Percentiles rank a stretch among this genome's conserved stretches.
Evolutionary conservation across 1,139 yeast genomes (phyloP).

Genomic region (Blastobotrys petasosporus): DNA sequence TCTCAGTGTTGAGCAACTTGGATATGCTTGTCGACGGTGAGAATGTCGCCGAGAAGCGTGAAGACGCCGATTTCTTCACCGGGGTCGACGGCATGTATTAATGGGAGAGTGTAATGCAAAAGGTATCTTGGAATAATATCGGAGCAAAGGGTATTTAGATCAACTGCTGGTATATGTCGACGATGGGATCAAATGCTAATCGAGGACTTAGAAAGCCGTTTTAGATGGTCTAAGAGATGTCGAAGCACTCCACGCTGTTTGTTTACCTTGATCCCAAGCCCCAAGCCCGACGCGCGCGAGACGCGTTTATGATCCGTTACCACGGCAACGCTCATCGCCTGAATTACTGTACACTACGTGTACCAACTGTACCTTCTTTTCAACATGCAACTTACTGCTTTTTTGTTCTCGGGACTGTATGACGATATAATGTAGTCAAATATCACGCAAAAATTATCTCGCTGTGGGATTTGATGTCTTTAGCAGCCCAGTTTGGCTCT

Average conservation of each 20-base stretch:
- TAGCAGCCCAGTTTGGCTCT: too few species aligned
- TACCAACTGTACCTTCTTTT: too few species aligned
- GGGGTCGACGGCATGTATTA: background rate
- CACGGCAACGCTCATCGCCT: conserved; percentile 6
- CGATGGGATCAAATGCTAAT: too few species aligned
- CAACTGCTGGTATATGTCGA: too few species aligned
- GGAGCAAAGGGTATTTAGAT: background rate
- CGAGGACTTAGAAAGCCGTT: background rate
- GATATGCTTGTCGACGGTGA: conserved; percentile 14
- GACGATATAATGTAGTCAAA: too few species aligned
- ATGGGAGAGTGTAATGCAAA: background rate
- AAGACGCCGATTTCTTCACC: background rate
- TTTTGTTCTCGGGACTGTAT: too few species aligned
- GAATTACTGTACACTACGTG: background rate
- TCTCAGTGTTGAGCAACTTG: conserved; percentile 8
- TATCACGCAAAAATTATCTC: too few species aligned
- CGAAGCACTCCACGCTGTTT: background rate
- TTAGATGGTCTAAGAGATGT: background rate
- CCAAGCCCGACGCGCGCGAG: too few species aligned
- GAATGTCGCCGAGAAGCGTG: conserved; percentile 12
- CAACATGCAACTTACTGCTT: too few species aligned
- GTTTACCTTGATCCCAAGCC: background rate
- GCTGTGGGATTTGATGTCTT: too few species aligned
- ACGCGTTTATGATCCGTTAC: background rate
- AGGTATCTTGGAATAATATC: background rate